Base-by-base conservation (phyloP, 192 early-diverging fungal genomes). In the Rhizophagus clarus region DNA sequence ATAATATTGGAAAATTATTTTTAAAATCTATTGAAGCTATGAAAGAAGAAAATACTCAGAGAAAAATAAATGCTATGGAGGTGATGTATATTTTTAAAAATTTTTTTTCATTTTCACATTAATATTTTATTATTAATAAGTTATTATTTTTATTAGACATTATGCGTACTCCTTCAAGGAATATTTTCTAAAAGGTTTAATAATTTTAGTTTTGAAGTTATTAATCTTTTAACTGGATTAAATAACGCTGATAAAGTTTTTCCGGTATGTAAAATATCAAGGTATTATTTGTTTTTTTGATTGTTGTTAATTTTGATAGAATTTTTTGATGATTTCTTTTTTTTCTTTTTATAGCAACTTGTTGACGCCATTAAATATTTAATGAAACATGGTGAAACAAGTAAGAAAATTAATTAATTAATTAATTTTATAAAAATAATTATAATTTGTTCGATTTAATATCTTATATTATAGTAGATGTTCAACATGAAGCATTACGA, bases 151-250 rank as follows among this genome's bases (percentile, higher is more conserved):
- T 76, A 61, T n/a, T 83, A 86, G 85, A 86, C 85, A 17, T 34
- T 86, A 32, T 83, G 81, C 1, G 71, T 83, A 32, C 63, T 90
- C 0, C 62, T 90, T 11, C 82, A 86, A 72, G 85, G 81, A 60
- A 82, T 90, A 22, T 90, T 90, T 75, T 76, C 83, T 2, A 90
- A 90, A 51, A 84, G 82, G 24, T 88, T 90, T n/a, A 81, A 83
- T 61, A 85, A 88, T 75, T 89, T 88, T 73, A 88, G 87, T 63
- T 88, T 86, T 77, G 87, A 88, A 79, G 87, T 90, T 32, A 88
- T 90, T 26, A 83, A 85, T 40, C 71, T 90, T 0, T 73, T 90
- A 7, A 85, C 86, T 15, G 79, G 84, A 15, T 68, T 87, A 24
- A 82, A 88, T 81, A 86, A 68, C 56, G 80, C 81, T 1, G 72